Evolutionary conservation across 2,329 filamentous ascomycete species (phyloP).

Genomic region (Colletotrichum echinochloae): DNA sequence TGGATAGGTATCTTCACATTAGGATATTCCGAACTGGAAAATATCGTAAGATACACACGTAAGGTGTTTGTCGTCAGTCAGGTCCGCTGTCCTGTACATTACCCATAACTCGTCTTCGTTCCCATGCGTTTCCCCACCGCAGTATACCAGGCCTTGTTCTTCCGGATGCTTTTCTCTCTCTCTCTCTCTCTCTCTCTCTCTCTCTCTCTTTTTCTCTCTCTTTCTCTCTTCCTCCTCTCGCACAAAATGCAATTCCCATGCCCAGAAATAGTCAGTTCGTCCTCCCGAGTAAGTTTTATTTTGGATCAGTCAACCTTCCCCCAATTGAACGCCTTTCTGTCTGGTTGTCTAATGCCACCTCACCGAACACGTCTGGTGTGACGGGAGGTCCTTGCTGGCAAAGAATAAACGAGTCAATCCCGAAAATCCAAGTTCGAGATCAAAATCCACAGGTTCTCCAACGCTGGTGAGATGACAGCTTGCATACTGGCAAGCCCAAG

Average conservation of each 20-base stretch:
- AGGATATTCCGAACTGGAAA: neutral
- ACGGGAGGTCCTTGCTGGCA: slow-evolving; percentile 4
- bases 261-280: slow-evolving; percentile 18
- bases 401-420: neutral
- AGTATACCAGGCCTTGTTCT: slow-evolving; percentile 28
- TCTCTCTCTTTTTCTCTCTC: neutral
- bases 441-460: neutral
- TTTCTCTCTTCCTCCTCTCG: neutral
- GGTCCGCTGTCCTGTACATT: slow-evolving; percentile 7
- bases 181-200: neutral
- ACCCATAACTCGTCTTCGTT: slow-evolving; percentile 10
- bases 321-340: slow-evolving; percentile 30
- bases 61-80: slow-evolving; percentile 8
- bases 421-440: neutral
- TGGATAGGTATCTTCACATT: slow-evolving; percentile 24
- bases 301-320: neutral
- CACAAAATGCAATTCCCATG: neutral
- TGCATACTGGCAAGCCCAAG: slow-evolving; percentile 16
- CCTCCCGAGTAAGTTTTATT: slow-evolving; percentile 22
- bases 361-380: neutral
- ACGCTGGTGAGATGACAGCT: slow-evolving; percentile 2
- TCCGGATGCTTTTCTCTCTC: slow-evolving; percentile 20
- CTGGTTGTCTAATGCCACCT: slow-evolving; percentile 3
- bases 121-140: slow-evolving; percentile 15
- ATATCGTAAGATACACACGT: neutral